Percentiles rank a stretch among this genome's conserved stretches.
Conservation (phyloP, 148 eudicot genomes). For the Diospyros lotus region DNA sequence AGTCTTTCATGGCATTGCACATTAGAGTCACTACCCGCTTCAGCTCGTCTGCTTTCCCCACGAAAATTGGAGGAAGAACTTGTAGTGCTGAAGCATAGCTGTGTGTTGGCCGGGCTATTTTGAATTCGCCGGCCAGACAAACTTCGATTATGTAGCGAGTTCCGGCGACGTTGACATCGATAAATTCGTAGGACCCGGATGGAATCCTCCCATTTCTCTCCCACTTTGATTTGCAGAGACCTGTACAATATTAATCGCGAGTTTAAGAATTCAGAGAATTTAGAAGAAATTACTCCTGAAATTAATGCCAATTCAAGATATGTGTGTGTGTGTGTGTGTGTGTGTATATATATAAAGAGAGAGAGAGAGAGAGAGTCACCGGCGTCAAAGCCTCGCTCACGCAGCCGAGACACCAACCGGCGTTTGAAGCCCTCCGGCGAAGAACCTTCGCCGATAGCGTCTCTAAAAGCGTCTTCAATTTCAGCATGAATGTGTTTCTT, state of each 20-base stretch:
- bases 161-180: slow-evolving; percentile 41
- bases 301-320: background rate
- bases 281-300: too few relatives aligned
- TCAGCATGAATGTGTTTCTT: slow-evolving; percentile 25
- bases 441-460: background rate
- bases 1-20: slow-evolving; percentile 54
- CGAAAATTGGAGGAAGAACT: slow-evolving; percentile 40
- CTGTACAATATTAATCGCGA: slow-evolving; percentile 20
- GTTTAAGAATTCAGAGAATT: too few relatives aligned
- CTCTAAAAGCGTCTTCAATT: slow-evolving; percentile 25
- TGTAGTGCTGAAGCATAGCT: slow-evolving; percentile 38
- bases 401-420: slow-evolving; percentile 46
- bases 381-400: slow-evolving; percentile 60
- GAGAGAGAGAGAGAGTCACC: slow-evolving; percentile 34
- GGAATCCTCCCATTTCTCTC: slow-evolving; percentile 43
- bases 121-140: slow-evolving; percentile 39
- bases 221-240: slow-evolving; percentile 88
- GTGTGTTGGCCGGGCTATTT: slow-evolving; percentile 54
- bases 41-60: slow-evolving; percentile 41
- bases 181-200: slow-evolving; percentile 64
- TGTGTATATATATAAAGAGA: background rate
- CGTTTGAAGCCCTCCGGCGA: slow-evolving; percentile 40
- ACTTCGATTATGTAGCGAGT: slow-evolving; percentile 60
- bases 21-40: slow-evolving; percentile 53
- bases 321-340: background rate